These are phyloP conservation scores for Scheffersomyces cryptocercus DNA, from an alignment of 1,139 yeast species.

Conservation along the genomic window DNA sequence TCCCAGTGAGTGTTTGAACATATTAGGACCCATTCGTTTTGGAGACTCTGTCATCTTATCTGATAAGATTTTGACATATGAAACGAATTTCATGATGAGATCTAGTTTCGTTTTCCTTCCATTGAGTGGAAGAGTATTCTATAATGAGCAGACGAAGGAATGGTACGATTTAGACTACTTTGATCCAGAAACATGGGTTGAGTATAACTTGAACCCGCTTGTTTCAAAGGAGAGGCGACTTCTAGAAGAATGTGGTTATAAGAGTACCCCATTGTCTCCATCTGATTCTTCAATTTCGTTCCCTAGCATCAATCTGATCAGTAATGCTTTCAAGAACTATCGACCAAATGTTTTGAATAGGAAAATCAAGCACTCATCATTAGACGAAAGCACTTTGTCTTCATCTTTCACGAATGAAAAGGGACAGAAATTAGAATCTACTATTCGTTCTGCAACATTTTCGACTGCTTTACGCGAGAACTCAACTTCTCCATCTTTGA, in stretches of 20 bases:
- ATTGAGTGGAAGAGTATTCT: conserved; percentile 68
- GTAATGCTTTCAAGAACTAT: conserved; percentile 22
- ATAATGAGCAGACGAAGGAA: conserved; percentile 57
- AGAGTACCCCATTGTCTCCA: conserved; percentile 3
- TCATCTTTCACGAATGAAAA: no score
- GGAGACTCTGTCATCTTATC: conserved; percentile 81
- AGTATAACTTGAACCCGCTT: conserved; percentile 72
- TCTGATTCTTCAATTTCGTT: conserved; percentile 13
- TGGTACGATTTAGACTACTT: conserved; percentile 72
- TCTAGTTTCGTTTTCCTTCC: conserved; percentile 81
- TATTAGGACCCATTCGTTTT: conserved; percentile 78
- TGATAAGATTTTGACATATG: conserved; percentile 73
- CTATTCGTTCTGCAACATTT: conserved; percentile 1
- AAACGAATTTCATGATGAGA: conserved; percentile 86
- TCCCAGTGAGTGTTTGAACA: conserved; percentile 83
- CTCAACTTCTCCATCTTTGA: not conserved
- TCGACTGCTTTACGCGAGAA: not conserved
- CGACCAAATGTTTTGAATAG: conserved; percentile 18
- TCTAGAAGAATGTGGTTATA: conserved; percentile 6
- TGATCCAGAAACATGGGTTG: conserved; percentile 78
- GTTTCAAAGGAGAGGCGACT: conserved; percentile 50
- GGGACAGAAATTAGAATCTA: not conserved
- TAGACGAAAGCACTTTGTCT: not conserved
- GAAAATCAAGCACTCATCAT: conserved; percentile 3
- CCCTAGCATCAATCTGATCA: conserved; percentile 24